phyloP scores from a whole-genome alignment of 768 basidiomycete species.

The Lenzites betulinus region DNA sequence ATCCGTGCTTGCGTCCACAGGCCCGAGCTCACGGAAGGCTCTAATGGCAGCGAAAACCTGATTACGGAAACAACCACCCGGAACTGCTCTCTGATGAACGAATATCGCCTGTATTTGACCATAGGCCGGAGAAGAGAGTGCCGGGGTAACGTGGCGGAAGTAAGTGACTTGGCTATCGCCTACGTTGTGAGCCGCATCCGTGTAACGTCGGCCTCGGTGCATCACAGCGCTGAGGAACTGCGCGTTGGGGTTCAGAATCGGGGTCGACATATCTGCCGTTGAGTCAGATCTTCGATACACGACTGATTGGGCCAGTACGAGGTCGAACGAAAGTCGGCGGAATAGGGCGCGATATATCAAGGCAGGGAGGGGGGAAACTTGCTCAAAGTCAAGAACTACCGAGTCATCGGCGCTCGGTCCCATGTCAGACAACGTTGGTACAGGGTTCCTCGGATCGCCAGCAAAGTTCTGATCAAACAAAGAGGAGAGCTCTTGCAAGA shows the following conservation, averaged over 20 bases:
- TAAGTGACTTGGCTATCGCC: not conserved
- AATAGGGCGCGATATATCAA: not conserved
- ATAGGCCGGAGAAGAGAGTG: not conserved
- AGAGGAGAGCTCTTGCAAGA: not conserved
- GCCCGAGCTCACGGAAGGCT: not conserved
- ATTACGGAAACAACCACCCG: not conserved
- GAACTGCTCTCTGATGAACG: not conserved
- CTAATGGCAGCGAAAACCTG: not conserved
- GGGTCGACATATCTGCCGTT: not conserved
- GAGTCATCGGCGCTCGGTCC: not conserved
- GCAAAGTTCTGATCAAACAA: not conserved
- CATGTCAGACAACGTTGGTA: not conserved
- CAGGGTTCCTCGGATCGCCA: not conserved
- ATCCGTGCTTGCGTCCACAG: not conserved
- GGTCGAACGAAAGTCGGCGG: not conserved
- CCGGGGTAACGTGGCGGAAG: not conserved
- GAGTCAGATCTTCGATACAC: not conserved
- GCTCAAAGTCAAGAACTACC: not conserved
- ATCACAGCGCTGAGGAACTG: not conserved
- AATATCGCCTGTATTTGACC: not conserved
- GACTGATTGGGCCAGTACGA: not conserved
- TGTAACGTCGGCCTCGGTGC: not conserved
- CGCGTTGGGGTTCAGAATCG: not conserved
- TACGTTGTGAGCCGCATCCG: not conserved
- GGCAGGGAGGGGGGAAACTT: not conserved